These are phyloP conservation scores for Saturnispora kantuleensis DNA, from an alignment of 805 yeast species.

Conservation along the genomic window DNA sequence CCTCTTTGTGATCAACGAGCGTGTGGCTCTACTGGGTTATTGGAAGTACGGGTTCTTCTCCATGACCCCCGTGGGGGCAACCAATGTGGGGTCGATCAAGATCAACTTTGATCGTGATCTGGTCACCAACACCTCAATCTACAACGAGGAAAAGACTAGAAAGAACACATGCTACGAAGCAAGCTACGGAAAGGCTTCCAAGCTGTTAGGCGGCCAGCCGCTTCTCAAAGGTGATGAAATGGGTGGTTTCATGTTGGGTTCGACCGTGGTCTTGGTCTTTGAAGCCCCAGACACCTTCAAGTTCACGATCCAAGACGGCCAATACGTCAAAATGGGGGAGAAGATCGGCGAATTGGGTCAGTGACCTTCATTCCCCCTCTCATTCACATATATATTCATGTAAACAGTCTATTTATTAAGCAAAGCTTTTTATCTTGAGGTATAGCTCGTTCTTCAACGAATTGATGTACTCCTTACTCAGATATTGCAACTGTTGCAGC, in stretches of 20 bases:
- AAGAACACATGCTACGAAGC: constrained; percentile 91
- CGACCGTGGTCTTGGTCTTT: constrained; percentile 92
- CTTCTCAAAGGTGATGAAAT: constrained; percentile 85
- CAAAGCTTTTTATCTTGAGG: constrained; percentile 10
- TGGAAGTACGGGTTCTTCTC: constrained; percentile 97
- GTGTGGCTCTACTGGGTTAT: constrained; percentile 89
- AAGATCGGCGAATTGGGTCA: constrained; percentile 39
- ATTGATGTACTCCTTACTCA: constrained; percentile 44
- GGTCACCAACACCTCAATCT: constrained; percentile 68
- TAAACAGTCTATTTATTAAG: background rate
- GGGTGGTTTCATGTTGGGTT: constrained; percentile 95
- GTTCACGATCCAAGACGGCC: constrained; percentile 62
- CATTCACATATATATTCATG: background rate
- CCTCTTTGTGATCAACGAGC: constrained; percentile 82
- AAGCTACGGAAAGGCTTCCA: constrained; percentile 72
- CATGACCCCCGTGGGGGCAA: constrained; percentile 99
- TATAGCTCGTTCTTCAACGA: constrained; percentile 37
- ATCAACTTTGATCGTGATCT: constrained; percentile 87
- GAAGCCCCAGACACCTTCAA: constrained; percentile 84
- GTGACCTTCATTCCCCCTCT: background rate
- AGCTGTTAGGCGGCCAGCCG: constrained; percentile 76
- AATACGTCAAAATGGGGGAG: constrained; percentile 79
- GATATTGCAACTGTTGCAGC: constrained; percentile 31
- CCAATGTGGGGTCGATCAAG: constrained; percentile 92
- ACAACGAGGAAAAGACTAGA: constrained; percentile 41